A percentile compares a stretch with the other conserved stretches of the same genome.
Conservation (phyloP, 176 grass and related monocot genomes). For the Hordeum marinum region DNA sequence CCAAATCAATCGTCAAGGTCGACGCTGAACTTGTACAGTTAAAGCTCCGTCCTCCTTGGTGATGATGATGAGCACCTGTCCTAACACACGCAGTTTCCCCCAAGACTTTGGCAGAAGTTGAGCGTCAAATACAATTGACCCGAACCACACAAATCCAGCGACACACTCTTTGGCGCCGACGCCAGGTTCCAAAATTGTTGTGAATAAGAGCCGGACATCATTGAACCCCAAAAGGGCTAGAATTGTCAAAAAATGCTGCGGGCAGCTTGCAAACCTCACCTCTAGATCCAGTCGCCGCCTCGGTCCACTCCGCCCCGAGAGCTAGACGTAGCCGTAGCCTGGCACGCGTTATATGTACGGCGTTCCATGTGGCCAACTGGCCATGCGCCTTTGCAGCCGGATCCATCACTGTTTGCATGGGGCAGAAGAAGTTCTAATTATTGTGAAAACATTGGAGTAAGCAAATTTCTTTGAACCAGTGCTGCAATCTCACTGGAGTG, state of each 20-base stretch:
- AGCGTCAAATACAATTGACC: not conserved
- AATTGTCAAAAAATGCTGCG: not conserved
- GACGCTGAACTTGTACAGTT: too few relatives aligned
- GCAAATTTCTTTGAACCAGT: too few relatives aligned
- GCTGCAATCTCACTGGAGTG: too few relatives aligned
- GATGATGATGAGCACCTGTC: too few relatives aligned
- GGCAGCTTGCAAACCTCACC: not conserved
- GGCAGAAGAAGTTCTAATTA: too few relatives aligned
- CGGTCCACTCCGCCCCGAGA: not conserved
- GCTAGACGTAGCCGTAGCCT: too few relatives aligned
- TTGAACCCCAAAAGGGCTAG: not conserved
- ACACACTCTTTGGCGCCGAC: not conserved
- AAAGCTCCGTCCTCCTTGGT: too few relatives aligned
- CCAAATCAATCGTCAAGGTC: too few relatives aligned
- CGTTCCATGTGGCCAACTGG: not conserved
- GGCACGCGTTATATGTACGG: not conserved
- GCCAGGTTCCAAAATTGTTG: not conserved
- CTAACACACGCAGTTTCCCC: not conserved
- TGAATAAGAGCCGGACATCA: not conserved
- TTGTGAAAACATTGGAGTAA: too few relatives aligned
- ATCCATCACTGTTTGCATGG: not conserved
- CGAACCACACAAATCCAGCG: not conserved
- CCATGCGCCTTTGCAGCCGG: not conserved
- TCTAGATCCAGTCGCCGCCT: not conserved
- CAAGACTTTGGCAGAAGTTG: not conserved